Percentiles rank a stretch among this genome's conserved stretches.
Conservation (phyloP, 164 flowering plant species). For the Dillenia suffruticosa region DNA sequence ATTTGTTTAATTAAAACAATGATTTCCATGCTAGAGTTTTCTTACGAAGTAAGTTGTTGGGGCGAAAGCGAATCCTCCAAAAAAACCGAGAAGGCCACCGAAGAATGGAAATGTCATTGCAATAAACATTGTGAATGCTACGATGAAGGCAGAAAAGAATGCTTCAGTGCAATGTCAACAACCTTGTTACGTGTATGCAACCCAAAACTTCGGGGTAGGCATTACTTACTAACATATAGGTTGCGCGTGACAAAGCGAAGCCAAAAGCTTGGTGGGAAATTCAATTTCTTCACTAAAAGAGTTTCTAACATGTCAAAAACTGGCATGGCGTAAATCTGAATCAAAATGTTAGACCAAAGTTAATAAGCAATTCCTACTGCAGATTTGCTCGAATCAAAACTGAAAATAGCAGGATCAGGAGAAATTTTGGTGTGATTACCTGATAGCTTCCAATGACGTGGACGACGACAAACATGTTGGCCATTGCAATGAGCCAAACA, state of each 20-base stretch:
- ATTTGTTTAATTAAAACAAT: background rate
- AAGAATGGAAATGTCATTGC: constrained; percentile 72
- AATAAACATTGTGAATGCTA: constrained; percentile 64
- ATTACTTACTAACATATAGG: constrained; percentile 49
- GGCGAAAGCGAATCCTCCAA: constrained; percentile 74
- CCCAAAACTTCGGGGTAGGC: background rate
- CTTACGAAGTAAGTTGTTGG: constrained; percentile 67
- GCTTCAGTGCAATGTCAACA: no score
- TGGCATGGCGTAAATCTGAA: constrained; percentile 54
- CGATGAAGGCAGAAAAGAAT: constrained; percentile 5
- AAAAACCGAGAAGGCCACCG: constrained; percentile 71
- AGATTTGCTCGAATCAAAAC: no score
- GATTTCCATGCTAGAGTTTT: background rate
- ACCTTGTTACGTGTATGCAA: background rate
- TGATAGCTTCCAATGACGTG: constrained; percentile 66
- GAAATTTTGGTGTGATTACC: constrained; percentile 18
- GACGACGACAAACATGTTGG: constrained; percentile 56
- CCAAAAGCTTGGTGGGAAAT: constrained; percentile 31
- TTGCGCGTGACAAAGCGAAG: constrained; percentile 52
- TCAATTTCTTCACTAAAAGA: constrained; percentile 37
- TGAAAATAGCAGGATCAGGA: no score
- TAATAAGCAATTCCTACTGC: no score
- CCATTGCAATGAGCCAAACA: constrained; percentile 49
- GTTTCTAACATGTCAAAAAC: constrained; percentile 73
- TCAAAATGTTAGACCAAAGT: background rate